Evolutionary conservation across 164 flowering plant species (phyloP), one percentile per base, ranked within the genome.

Genomic region (Malania oleifera): DNA sequence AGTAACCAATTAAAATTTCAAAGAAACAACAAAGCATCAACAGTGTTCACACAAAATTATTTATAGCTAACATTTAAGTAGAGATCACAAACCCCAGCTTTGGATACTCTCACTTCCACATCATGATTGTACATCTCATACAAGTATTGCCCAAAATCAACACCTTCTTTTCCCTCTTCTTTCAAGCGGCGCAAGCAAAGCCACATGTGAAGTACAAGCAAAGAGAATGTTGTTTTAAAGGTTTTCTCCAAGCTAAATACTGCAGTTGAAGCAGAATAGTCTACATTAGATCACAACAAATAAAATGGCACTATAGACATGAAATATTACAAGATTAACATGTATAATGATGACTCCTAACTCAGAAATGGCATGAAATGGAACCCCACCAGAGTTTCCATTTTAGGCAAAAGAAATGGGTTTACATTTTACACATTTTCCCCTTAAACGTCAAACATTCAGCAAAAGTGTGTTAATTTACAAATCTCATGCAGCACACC

Each of bases 141-240:
- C 57, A 93, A 20, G 74, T 88, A 84, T 29, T 93, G 99, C 54
- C 97, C 99, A 59, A 90, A 69, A 57, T 90, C 91, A 78, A 73
- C 86, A 59, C 97, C 99, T 65, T 93, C 99, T 53, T 85, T 76
- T 61, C 97, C 99, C 37, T 93, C 97, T 68, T 82, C 87, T 79
- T 88, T 90, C 71, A 93, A 73, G 31, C 99, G 97, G 38, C 92
- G 87, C 52, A 93, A 79, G 72, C 74, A 81, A 55, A 93, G 82
- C 99, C 99, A 93, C 96, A 85, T 93, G 67, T 93, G 99, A 54
- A 93, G 81, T 41, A 90, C 87, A 67, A 93, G 99, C 73, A 93
- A 67, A 1, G 97, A 78, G 63, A 78, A 93, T 62, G 96, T 82
- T 22, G 91, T 86, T 69, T 80, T 88, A 57, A 93, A 93, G 41